phyloP scores from a whole-genome alignment of 2,329 filamentous ascomycete genomes.

The Fusarium setosum region DNA sequence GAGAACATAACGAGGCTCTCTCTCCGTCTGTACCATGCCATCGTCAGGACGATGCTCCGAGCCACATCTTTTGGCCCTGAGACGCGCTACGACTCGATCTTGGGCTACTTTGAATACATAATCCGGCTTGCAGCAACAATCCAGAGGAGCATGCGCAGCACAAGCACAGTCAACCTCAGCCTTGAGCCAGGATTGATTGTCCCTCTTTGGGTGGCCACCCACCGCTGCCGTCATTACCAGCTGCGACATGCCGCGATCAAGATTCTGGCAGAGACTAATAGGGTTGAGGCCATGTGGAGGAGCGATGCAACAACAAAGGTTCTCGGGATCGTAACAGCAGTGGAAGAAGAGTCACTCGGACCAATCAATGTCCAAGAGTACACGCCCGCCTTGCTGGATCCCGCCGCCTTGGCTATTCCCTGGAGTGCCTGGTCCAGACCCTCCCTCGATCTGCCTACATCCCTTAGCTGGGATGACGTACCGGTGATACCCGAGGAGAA shows the following conservation, averaged over 20 bases:
- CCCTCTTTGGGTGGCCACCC: slow-evolving; percentile 8
- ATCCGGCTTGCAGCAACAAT: not conserved
- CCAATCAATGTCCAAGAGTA: not conserved
- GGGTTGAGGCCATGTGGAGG: slow-evolving; percentile 45
- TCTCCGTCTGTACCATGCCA: not conserved
- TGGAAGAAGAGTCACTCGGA: slow-evolving; percentile 22
- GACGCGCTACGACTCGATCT: not conserved
- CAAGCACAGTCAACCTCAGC: not conserved
- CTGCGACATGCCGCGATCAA: slow-evolving; percentile 34
- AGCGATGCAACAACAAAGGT: slow-evolving; percentile 35
- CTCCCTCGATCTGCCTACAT: not conserved
- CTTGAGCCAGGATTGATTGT: not conserved
- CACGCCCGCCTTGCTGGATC: not conserved
- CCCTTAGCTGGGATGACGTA: not conserved
- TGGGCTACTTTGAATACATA: slow-evolving; percentile 2
- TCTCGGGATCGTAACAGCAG: slow-evolving; percentile 22
- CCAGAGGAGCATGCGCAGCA: not conserved
- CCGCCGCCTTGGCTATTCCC: not conserved
- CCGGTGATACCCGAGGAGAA: not conserved
- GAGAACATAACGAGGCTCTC: not conserved
- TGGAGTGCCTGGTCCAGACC: not conserved
- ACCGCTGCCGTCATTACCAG: slow-evolving; percentile 42
- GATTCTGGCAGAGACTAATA: slow-evolving; percentile 31
- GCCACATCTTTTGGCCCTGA: not conserved
- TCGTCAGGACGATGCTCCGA: not conserved